Evolutionary conservation across 495 filamentous ascomycete genomes (phyloP), one percentile per base, ranked within the genome.

Genomic region (Xylaria telfairii): DNA sequence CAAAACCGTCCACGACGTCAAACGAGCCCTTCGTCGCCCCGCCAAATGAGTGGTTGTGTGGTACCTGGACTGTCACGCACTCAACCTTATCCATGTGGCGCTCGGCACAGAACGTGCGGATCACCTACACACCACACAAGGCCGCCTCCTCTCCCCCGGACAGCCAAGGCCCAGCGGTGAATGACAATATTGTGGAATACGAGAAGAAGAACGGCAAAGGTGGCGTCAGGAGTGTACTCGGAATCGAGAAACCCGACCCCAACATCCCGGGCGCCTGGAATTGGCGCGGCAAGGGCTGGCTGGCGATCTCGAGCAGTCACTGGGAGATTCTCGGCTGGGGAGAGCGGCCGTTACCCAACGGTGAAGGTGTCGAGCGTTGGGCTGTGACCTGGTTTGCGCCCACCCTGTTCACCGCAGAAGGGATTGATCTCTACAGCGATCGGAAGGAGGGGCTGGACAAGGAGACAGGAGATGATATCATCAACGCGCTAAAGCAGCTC

Each of bases 311-410:
- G 28, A 81, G 79, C 46, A 88, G 85, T 53, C 87, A 91, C 75
- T 95, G 92, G 92, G 92, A 95, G 83, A 79, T 92, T 19, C 76
- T 95, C 51, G 91, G 91, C 5, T 92, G 83, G 83, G 92, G 92
- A 0, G 82, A 88, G 71, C 72, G 76, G 51, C 65, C 57, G 65
- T 19, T 71, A 17, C n/a, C 67, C 49, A 81, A 78, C 28, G 72
- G 74, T 51, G 41, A 76, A 70, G 76, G 72, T 46, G 67, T 78
- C 78, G 81, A 86, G 76, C 70, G 80, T 59, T 95, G 90, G 90
- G 85, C 87, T 10, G 90, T 94, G 4, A 94, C 91, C 4, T 92
- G 88, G 82, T 96, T 95, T 76, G 87, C 87, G 69, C 89, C 89
- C 69, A 94, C 90, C 41, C 67, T 91, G 57, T 94, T 94, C 74